Conservation (phyloP, 2,329 filamentous ascomycete species). For the Pleurostoma richardsiae region DNA sequence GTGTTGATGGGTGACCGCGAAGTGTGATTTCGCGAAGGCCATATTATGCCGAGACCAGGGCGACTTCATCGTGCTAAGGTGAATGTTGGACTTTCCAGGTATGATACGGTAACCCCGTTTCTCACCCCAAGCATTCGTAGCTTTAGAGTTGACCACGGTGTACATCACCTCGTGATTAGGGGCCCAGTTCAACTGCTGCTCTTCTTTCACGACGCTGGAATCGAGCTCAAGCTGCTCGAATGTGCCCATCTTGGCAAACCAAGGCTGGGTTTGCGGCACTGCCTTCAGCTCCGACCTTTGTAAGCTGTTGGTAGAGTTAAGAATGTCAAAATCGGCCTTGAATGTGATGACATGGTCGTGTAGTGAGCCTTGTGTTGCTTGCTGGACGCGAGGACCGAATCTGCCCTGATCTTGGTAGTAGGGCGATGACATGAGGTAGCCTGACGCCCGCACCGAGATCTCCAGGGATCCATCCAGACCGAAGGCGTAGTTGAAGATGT, state of each 20-base stretch:
- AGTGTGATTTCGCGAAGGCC: conserved; percentile 36
- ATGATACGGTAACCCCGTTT: conserved; percentile 39
- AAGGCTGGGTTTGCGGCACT: conserved; percentile 1
- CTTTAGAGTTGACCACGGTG: conserved; percentile 37
- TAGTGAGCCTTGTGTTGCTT: conserved; percentile 24
- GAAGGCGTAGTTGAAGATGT: conserved; percentile 26
- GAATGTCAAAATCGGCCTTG: conserved; percentile 34
- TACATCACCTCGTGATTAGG: conserved; percentile 37
- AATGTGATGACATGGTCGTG: conserved; percentile 32
- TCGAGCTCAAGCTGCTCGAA: not conserved
- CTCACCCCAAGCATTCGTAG: conserved; percentile 41
- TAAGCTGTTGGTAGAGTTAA: conserved; percentile 25
- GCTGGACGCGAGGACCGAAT: conserved; percentile 25
- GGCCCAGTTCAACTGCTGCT: conserved; percentile 26
- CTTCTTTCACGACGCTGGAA: not conserved
- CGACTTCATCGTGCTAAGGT: conserved; percentile 38
- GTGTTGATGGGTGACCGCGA: conserved; percentile 39
- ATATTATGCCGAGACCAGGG: conserved; percentile 32
- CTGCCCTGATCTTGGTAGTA: conserved; percentile 23
- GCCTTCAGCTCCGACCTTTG: conserved; percentile 23
- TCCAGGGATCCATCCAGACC: conserved; percentile 27
- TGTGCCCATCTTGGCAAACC: not conserved
- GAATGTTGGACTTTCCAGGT: conserved; percentile 25
- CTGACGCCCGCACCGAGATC: conserved; percentile 27
- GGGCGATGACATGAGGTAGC: conserved; percentile 26